Conservation (phyloP, 2,329 filamentous ascomycete genomes). For the Aureobasidium melanogenum region DNA sequence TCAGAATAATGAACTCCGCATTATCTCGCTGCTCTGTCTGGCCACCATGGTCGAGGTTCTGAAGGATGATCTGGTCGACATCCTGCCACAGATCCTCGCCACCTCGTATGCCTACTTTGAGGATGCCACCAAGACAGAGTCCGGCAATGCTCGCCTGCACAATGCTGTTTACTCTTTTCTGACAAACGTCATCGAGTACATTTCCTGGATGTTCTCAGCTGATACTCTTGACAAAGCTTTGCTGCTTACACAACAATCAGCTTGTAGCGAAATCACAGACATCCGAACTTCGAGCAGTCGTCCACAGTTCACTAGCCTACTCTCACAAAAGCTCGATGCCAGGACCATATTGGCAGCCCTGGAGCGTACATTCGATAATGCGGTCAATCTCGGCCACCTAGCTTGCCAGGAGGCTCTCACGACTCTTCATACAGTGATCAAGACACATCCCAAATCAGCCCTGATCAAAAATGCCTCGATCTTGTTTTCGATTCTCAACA, state of each 20-base stretch:
- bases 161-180: conserved; percentile 77
- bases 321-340: conserved; percentile 69
- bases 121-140: conserved; percentile 47
- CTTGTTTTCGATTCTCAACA: conserved; percentile 54
- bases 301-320: conserved; percentile 58
- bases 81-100: conserved; percentile 68
- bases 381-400: conserved; percentile 36
- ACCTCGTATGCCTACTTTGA: conserved; percentile 64
- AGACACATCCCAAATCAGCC: conserved; percentile 66
- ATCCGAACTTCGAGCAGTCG: conserved; percentile 44
- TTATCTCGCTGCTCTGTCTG: conserved; percentile 81
- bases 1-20: conserved; percentile 60
- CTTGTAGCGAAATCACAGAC: conserved; percentile 26
- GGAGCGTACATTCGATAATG: conserved; percentile 60
- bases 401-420: conserved; percentile 61
- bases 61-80: conserved; percentile 73
- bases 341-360: conserved; percentile 68
- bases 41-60: conserved; percentile 84
- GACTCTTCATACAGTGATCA: conserved; percentile 61
- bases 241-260: conserved; percentile 62
- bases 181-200: conserved; percentile 66
- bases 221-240: conserved; percentile 65
- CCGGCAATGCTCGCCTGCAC: conserved; percentile 57
- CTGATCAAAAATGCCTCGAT: conserved; percentile 66
- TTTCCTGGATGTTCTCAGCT: conserved; percentile 83